Base-by-base conservation (phyloP, 2,329 filamentous ascomycete species). In the Bipolaris zeicola region DNA sequence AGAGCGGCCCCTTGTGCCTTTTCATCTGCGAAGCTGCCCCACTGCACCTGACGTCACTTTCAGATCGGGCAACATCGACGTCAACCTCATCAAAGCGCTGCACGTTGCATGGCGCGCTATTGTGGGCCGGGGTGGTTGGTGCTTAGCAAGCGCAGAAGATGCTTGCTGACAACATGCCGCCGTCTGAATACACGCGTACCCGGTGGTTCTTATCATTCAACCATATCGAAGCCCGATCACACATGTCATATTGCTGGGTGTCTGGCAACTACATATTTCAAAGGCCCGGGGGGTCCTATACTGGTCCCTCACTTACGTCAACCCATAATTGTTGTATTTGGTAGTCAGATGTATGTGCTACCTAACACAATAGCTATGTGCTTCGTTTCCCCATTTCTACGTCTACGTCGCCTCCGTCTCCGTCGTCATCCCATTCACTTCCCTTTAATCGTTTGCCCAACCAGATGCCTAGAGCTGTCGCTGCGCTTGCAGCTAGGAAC, bases 381-480 rank as follows among this genome's bases (percentile, higher is more conserved):
- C 83, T 88, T 76, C 85, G 81, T 78, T 92, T 92, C 59, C 88
- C 89, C 82, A 90, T 83, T 78, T 92, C 90, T 71, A 83, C 65
- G 66, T 90, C 89, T 55, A 81, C 82, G 6, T 82, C 70, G 3
- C 64, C 70, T 6, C 61, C 60, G 26, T 76, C 74, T 13, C 71
- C 71, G 16, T 76, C 73, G 42, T 77, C 75, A 39, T 76, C 73
- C 73, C 74, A 76, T 7, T 69, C 73, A 20, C 55, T 52, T 1
- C 72, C 69, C 82, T 67, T 83, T 78, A 70, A 86, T 83, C 66
- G 87, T 84, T 86, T 82, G 0, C 89, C 89, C 3, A 92, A 72
- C 82, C 89, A 90, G 20, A 96, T 87, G 0, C 90, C 91, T n/a
- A 84, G 69, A 1, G 83, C 87, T 1, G 91, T 95, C 11, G 83